Evolutionary conservation across 345 rosid genomes (phyloP), one percentile per base, ranked within the genome.

Genomic region (Barbarea vulgaris): DNA sequence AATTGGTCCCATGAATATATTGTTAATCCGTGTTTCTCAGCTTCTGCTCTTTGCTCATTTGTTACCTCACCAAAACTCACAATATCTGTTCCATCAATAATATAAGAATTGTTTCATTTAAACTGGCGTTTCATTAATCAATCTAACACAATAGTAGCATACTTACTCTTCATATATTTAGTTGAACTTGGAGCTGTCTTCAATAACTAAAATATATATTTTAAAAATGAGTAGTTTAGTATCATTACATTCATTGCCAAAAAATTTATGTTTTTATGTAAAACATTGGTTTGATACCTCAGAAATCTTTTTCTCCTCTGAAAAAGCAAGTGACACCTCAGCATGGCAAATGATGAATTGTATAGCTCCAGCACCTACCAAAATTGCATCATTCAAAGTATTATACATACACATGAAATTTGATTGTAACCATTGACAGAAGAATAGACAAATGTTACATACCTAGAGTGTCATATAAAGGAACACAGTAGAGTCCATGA

Each of bases 401-500:
- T 47, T 36, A 22, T 27, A 66, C 61, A 64, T 9, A 19, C 61
- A 58, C 61, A 58, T 46, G 21, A 31, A 31, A 34, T 13, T 18
- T 33, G 65, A 33, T 5, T 30, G 39, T n/a, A 36, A 9, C n/a
- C 2, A 58, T 19, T 4, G 6, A 25, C 36, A 15, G 31, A 44
- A 15, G 31, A 44, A 12, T 12, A 57, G 69, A 59, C 34, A 36
- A 27, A 46, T 62, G 60, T 15, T 30, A 60, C 84, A 44, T 84
- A 96, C 99, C 99, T 84, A 96, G 83, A 48, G 98, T 96, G 80
- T 96, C 99, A 74, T 96, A 96, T 21, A 96, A 73, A 73, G 99
- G 99, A 67, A 96, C 99, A 72, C 99, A 96, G 60, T 80, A 88
- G 67, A 96, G 89, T 74, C 96, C 98, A 79, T 90, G 98, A 82